Evolutionary conservation across 306 rosid species (phyloP), one percentile per base, ranked within the genome.

Genomic region (Vachellia pachyceras): DNA sequence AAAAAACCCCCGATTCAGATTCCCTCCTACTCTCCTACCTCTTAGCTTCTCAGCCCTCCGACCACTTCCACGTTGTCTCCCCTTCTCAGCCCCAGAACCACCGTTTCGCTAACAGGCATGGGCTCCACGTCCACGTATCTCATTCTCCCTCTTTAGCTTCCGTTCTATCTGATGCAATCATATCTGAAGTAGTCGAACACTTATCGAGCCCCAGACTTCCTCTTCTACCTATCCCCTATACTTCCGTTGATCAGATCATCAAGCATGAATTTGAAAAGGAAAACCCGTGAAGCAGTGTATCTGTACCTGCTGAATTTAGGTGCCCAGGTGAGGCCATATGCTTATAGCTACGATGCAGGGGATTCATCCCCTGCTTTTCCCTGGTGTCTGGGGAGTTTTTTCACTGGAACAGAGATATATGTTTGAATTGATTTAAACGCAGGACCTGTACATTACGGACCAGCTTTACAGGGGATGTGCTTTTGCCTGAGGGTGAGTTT

Each of bases 401-500:
- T 93, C 95, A 89, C 94, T 33, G 92, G 92, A 25, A 74, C 52
- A 4, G 82, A 90, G 7, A 84, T 97, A 12, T 93, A 88, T 60
- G 69, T 90, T 49, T 93, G 97, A 97, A 85, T 95, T 73, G 97
- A 93, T 67, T 80, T 95, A 68, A 90, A 92, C 3, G 97, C 97
- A 6, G 99, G 98, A 0, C 94, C 96, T 0, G 92, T 93, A 2
- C 93, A 89, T 44, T 95, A 95, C 29, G 98, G 99, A 7, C 99
- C 97, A 0, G 89, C 92, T 1, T 90, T 10, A 90, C 94, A 22
- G 98, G 98, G 0, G 97, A 95, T 3, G 97, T 95, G 10, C 86
- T 89, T 36, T 73, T 91, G 3, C 99, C 97, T 0, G 79, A 86
- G 10, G 97, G 95, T 6, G 97, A 95, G 86, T 90, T 92, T 65